phyloP scores from a whole-genome alignment of 139 green algal genomes.

The Haematococcus sp. region DNA sequence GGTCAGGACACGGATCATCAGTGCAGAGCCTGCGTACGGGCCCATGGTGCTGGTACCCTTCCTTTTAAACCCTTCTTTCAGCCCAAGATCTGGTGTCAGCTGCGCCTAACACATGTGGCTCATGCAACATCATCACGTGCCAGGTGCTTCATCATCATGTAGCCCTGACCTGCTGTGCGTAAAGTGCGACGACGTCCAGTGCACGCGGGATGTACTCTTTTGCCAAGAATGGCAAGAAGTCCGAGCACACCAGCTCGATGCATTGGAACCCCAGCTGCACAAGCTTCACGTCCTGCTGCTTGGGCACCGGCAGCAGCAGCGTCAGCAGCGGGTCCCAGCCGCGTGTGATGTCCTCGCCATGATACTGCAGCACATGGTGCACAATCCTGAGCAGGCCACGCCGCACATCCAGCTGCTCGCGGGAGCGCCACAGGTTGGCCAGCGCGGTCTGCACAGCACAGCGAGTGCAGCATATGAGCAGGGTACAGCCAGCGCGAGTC shows the following conservation, averaged over 20 bases:
- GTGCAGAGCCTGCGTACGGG: no score
- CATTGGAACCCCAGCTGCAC: constrained; percentile 71
- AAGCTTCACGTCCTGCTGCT: constrained; percentile 31
- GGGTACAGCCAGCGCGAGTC: no score
- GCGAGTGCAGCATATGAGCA: no score
- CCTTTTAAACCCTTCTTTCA: no score
- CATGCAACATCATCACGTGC: no score
- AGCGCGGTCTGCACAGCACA: constrained; percentile 51
- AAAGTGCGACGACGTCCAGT: constrained; percentile 68
- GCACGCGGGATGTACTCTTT: constrained; percentile 42
- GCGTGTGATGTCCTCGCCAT: constrained; percentile 69
- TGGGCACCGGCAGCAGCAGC: constrained; percentile 70
- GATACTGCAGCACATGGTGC: constrained; percentile 70
- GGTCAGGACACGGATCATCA: no score
- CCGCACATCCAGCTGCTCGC: constrained; percentile 62
- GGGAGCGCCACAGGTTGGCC: constrained; percentile 54
- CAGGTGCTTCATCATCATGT: no score
- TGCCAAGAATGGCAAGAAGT: constrained; percentile 68
- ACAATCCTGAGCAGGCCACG: constrained; percentile 68
- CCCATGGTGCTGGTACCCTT: no score
- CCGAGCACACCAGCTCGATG: constrained; percentile 58
- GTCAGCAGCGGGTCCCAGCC: constrained; percentile 78
- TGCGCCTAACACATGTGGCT: no score
- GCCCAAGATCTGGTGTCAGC: no score
- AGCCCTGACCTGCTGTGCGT: constrained; percentile 44